Evolutionary conservation across 164 flowering plant species (phyloP).

Genomic region (Magnolia officinalis): DNA sequence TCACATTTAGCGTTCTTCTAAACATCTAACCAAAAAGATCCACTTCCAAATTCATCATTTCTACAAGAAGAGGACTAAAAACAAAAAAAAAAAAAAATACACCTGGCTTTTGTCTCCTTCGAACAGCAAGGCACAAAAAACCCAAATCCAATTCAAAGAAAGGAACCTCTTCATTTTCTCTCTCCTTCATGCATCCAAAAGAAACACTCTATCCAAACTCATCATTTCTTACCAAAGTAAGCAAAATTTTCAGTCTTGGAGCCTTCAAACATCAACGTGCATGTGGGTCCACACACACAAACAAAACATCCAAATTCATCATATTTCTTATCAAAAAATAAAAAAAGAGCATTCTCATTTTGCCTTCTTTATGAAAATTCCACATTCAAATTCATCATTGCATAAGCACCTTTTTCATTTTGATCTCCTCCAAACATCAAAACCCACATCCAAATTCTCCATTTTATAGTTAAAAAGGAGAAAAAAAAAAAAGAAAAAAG

Average conservation of each 20-base stretch:
- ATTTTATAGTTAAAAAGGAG: background rate
- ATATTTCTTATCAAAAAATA: background rate
- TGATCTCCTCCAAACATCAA: background rate
- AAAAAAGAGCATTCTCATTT: background rate
- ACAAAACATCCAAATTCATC: background rate
- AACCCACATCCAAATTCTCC: background rate
- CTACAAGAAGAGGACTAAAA: background rate
- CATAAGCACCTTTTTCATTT: background rate
- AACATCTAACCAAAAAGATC: background rate
- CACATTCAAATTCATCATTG: background rate
- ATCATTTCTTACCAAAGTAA: background rate
- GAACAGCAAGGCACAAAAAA: no score
- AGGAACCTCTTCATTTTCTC: background rate
- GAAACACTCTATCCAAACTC: background rate
- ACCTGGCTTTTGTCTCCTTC: no score
- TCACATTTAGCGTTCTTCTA: no score
- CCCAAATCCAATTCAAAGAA: background rate
- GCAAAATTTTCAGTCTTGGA: background rate
- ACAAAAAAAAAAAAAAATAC: background rate
- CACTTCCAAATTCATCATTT: slow-evolving; percentile 3
- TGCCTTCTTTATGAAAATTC: no score
- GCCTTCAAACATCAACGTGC: background rate
- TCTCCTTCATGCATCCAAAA: background rate
- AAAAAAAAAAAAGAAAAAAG: background rate
- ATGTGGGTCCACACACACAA: no score